Conservation (phyloP, 768 basidiomycete genomes). For the Pleurotus djamor region DNA sequence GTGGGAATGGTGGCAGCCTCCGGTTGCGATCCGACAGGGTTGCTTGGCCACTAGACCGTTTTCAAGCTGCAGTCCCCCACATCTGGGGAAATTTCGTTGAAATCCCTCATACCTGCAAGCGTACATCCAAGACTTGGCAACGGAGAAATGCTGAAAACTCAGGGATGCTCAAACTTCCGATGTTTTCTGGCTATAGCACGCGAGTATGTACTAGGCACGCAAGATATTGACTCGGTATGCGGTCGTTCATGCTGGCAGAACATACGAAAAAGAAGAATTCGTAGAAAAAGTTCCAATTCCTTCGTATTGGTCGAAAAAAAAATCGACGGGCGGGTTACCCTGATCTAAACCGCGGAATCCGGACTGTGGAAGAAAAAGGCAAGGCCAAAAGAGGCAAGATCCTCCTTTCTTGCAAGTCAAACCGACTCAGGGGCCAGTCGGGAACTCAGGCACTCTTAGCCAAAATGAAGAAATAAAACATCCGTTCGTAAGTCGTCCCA, state of each 20-base stretch:
- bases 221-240: neutral
- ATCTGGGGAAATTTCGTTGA: constrained; percentile 7
- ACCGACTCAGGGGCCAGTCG: neutral
- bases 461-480: constrained; percentile 7
- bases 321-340: too few species aligned
- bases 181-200: constrained; percentile 1
- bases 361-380: neutral
- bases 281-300: too few species aligned
- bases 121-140: neutral
- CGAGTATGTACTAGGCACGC: neutral
- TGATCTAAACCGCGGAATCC: too few species aligned
- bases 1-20: constrained; percentile 2
- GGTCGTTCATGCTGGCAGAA: neutral
- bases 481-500: neutral
- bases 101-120: neutral
- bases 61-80: neutral
- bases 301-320: too few species aligned
- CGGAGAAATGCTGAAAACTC: constrained; percentile 4
- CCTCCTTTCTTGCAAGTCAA: neutral
- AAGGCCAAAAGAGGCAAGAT: neutral
- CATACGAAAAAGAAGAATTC: too few species aligned
- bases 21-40: constrained; percentile 7
- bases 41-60: neutral
- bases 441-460: constrained; percentile 1
- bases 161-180: neutral